Conservation (phyloP, 2,329 filamentous ascomycete species). For the Pseudogymnoascus sp. region DNA sequence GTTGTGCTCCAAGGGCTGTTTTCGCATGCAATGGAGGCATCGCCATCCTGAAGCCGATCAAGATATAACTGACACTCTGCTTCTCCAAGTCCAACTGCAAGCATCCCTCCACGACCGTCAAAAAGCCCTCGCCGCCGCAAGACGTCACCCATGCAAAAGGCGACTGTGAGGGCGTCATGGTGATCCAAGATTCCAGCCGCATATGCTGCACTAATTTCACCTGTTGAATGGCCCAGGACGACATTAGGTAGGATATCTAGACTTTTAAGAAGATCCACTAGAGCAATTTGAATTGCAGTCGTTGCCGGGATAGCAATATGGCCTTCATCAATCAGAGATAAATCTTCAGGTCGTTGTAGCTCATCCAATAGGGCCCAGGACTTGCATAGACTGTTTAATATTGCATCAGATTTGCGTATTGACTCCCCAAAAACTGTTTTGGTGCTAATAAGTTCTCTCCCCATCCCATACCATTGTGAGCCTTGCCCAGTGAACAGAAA, state of each 20-base stretch:
- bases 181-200: constrained; percentile 31
- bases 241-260: constrained; percentile 35
- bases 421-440: constrained; percentile 2
- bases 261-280: constrained; percentile 36
- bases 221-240: constrained; percentile 40
- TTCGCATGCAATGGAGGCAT: constrained; percentile 29
- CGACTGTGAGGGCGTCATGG: constrained; percentile 33
- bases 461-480: constrained; percentile 25
- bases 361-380: not conserved
- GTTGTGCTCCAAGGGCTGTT: constrained; percentile 28
- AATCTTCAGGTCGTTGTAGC: constrained; percentile 10
- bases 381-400: not conserved
- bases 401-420: not conserved
- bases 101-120: constrained; percentile 40
- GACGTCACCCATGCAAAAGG: constrained; percentile 33
- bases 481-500: constrained; percentile 28
- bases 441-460: constrained; percentile 17
- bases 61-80: constrained; percentile 26
- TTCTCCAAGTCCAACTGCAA: constrained; percentile 38
- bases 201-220: constrained; percentile 43
- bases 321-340: not conserved
- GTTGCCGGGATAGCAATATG: constrained; percentile 24
- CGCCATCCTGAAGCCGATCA: constrained; percentile 22
- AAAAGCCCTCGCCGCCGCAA: constrained; percentile 18
- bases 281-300: constrained; percentile 40